These are phyloP conservation scores for Pseudozyma tsukubaensis DNA, from an alignment of 1,284 basidiomycete genomes.

Conservation along the genomic window DNA sequence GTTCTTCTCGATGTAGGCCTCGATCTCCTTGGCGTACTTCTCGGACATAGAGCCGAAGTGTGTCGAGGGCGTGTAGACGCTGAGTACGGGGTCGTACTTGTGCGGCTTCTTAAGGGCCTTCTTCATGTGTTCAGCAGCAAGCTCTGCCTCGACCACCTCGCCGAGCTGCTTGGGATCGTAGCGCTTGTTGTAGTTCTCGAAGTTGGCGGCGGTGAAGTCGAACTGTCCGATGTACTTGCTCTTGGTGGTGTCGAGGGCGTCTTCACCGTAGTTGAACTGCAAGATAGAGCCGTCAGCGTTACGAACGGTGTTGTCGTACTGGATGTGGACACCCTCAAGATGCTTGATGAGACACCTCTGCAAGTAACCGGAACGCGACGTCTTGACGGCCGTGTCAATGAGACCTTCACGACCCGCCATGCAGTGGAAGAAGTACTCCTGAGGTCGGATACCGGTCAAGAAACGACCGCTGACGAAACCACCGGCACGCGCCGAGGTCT, in stretches of 20 bases:
- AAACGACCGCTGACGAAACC: conserved; percentile 99
- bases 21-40: conserved; percentile 84
- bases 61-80: conserved; percentile 81
- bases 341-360: conserved; percentile 99
- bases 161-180: conserved; percentile 75
- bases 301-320: conserved; percentile 98
- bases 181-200: conserved; percentile 80
- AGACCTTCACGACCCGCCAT: conserved; percentile 99
- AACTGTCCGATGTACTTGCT: conserved; percentile 77
- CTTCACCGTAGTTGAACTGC: conserved; percentile 97
- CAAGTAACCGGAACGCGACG: conserved; percentile 96
- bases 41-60: conserved; percentile 93
- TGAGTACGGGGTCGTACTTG: conserved; percentile 83
- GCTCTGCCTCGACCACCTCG: conserved; percentile 76
- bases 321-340: conserved; percentile 92
- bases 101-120: conserved; percentile 83
- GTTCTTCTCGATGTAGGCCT: conserved; percentile 83
- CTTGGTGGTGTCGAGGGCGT: conserved; percentile 94
- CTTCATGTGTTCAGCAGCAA: conserved; percentile 84
- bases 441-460: conserved; percentile 96
- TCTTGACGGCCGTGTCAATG: conserved; percentile 99
- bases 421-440: conserved; percentile 99
- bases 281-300: conserved; percentile 92
- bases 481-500: conserved; percentile 95
- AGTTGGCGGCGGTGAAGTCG: conserved; percentile 91